Base-by-base conservation (phyloP, 1,139 yeast genomes). In the Hyphopichia pseudoburtonii region DNA sequence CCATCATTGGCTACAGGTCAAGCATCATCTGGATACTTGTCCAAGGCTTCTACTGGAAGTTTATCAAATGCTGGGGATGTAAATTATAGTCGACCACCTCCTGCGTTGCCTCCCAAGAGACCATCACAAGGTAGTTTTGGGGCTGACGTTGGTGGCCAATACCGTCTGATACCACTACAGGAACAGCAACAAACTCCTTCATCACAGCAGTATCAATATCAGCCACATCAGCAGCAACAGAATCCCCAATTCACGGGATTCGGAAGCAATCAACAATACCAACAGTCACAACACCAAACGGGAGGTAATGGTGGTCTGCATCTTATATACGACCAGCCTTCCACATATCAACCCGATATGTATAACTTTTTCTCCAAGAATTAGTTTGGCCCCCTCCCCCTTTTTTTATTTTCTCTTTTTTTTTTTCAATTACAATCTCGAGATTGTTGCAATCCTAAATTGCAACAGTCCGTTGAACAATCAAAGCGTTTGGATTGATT, bases 301-400 rank as follows among this genome's bases (percentile, higher is more conserved):
- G 36, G 37, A 3, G 12, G 29, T 27, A 27, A 27, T 5, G 30
- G 9, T 34, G 32, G 21, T 15, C 40, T 11, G 36, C 35, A 18
- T 36, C 37, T 17, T 35, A 72, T 72, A 38, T 72, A 72, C 53
- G 68, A 69, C 45, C 72, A 72, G 39, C 78, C 78, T 2, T 70
- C 76, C 0, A 66, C 71, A 2, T 72, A 72, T 48, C 68, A 68
- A 45, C 76, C 78, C 1, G 60, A 68, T 42, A 71, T 71, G 75
- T 72, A 72, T 45, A 63, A 68, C 44, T 69, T 64, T 41, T 71
- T 71, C 43, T 60, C 66, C n/a, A n/a, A n/a, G n/a, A n/a, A n/a
- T n/a, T n/a, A n/a, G n/a, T n/a, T n/a, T n/a, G n/a, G n/a, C n/a
- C n/a, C n/a, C n/a, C n/a, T n/a, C n/a, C n/a, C n/a, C n/a, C n/a